Evolutionary conservation across 2,329 filamentous ascomycete genomes (phyloP).

Genomic region (Fusarium devonianum): DNA sequence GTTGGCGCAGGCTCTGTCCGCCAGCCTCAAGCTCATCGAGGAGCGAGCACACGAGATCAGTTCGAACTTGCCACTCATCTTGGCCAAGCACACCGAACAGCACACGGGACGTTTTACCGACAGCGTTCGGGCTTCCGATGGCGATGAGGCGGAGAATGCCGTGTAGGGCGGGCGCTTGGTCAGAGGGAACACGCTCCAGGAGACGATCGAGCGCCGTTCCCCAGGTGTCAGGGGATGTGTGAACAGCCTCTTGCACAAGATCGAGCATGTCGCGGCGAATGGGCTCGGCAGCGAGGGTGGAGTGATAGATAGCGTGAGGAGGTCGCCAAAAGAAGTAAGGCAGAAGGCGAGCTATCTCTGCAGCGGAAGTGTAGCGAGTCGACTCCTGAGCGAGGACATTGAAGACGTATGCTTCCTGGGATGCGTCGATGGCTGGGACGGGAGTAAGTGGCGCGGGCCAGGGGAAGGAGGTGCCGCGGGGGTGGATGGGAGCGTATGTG

Average conservation of each 20-base stretch:
- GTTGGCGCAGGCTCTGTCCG: constrained; percentile 16
- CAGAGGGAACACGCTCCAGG: constrained; percentile 17
- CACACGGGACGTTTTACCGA: constrained; percentile 41
- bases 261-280: constrained; percentile 23
- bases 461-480: constrained; percentile 26
- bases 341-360: constrained; percentile 42
- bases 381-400: constrained; percentile 31
- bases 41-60: constrained; percentile 34
- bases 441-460: constrained; percentile 39
- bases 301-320: constrained; percentile 41
- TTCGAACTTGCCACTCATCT: constrained; percentile 46
- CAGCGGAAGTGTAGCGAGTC: constrained; percentile 31
- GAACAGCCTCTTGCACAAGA: constrained; percentile 39
- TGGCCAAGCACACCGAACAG: constrained; percentile 47
- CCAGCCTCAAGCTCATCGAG: constrained; percentile 30
- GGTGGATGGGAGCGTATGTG: constrained; percentile 22
- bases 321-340: constrained; percentile 52
- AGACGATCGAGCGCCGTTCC: constrained; percentile 25
- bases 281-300: constrained; percentile 32
- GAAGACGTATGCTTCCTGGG: constrained; percentile 34
- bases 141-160: constrained; percentile 44
- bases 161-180: constrained; percentile 38
- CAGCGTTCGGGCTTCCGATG: constrained; percentile 42
- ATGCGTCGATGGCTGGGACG: constrained; percentile 39
- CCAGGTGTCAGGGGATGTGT: constrained; percentile 16